A percentile compares a stretch with the other conserved stretches of the same genome.
Conservation (phyloP, 768 basidiomycete species). For the Boletus insuetus region DNA sequence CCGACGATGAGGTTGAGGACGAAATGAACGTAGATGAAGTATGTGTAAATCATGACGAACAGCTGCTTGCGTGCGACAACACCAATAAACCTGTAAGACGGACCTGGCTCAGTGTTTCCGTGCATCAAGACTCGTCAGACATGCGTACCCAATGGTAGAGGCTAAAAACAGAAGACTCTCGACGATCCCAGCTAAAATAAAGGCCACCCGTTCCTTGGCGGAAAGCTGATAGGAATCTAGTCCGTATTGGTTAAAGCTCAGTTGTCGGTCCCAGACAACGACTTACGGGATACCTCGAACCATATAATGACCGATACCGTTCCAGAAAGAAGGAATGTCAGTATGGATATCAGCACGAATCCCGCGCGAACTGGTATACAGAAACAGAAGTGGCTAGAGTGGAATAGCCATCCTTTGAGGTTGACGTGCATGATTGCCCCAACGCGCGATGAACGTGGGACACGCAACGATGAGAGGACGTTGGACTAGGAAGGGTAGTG, state of each 20-base stretch:
- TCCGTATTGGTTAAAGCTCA: background rate
- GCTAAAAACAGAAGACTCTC: slow-evolving; percentile 52
- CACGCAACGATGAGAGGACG: background rate
- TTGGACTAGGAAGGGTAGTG: background rate
- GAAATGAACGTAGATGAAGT: slow-evolving; percentile 57
- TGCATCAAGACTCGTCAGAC: background rate
- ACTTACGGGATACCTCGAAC: slow-evolving; percentile 62
- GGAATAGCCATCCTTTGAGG: slow-evolving; percentile 45
- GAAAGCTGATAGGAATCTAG: slow-evolving; percentile 35
- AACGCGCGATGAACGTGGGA: background rate
- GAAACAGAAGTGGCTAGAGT: slow-evolving; percentile 56
- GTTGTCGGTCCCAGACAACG: background rate
- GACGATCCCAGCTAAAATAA: slow-evolving; percentile 50
- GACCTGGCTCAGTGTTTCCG: background rate
- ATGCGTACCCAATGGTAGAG: slow-evolving; percentile 52
- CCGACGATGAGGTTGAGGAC: slow-evolving; percentile 52
- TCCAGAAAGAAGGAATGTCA: slow-evolving; percentile 55
- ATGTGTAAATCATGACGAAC: slow-evolving; percentile 55
- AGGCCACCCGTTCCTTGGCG: slow-evolving; percentile 36
- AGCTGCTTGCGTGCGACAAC: slow-evolving; percentile 58
- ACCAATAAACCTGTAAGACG: slow-evolving; percentile 52
- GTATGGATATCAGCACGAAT: slow-evolving; percentile 51
- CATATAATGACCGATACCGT: slow-evolving; percentile 53
- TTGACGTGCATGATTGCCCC: slow-evolving; percentile 39
- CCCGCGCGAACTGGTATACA: slow-evolving; percentile 63